These are phyloP conservation scores for Tylopilus rubrobrunneus DNA, from an alignment of 768 basidiomycete species.

Conservation along the genomic window DNA sequence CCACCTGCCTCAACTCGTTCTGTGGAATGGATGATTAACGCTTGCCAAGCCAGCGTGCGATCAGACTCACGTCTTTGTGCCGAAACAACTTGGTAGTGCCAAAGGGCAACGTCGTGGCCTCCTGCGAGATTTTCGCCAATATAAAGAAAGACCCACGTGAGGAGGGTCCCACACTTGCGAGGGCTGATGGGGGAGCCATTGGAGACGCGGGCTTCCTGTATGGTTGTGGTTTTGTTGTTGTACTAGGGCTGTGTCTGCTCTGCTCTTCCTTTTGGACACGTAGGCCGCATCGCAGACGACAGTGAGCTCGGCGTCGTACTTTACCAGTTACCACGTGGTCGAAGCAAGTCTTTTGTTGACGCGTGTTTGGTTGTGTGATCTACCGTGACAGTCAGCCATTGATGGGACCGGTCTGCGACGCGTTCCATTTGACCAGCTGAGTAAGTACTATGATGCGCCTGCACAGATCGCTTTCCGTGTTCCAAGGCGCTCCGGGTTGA, in stretches of 20 bases:
- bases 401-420: too few relatives aligned
- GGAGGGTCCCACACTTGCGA: constrained; percentile 91
- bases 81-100: constrained; percentile 99
- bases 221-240: constrained; percentile 96
- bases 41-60: neutral
- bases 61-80: constrained; percentile 88
- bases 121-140: constrained; percentile 93
- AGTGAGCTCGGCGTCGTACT: constrained; percentile 17
- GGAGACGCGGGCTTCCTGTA: constrained; percentile 98
- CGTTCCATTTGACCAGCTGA: too few relatives aligned
- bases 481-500: neutral
- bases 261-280: constrained; percentile 95
- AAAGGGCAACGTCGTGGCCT: constrained; percentile 97
- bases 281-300: constrained; percentile 66
- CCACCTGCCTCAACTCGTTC: constrained; percentile 95
- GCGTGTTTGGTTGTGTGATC: constrained; percentile 16
- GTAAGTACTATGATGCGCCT: neutral
- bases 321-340: too few relatives aligned
- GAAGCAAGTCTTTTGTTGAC: constrained; percentile 23
- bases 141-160: constrained; percentile 94
- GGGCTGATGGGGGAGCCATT: constrained; percentile 99
- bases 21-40: constrained; percentile 31
- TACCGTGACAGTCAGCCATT: too few relatives aligned
- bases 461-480: neutral
- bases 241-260: constrained; percentile 86